A percentile compares a stretch with the other conserved stretches of the same genome.
phyloP scores from a whole-genome alignment of 2,329 filamentous ascomycete species.

The Bisporella sp. region DNA sequence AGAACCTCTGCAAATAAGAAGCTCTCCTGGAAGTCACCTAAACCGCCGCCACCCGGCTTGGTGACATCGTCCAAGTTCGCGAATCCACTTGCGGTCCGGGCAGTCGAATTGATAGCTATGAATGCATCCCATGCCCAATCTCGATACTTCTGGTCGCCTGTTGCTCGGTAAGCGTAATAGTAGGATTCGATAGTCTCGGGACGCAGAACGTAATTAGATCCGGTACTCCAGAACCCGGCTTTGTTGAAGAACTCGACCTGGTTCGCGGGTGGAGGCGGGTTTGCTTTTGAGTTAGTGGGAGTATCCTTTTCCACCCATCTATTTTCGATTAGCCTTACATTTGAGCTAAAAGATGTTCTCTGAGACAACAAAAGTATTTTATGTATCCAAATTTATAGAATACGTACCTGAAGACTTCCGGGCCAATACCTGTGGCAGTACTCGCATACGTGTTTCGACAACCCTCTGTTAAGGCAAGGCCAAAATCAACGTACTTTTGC shows the following conservation, averaged over 20 bases:
- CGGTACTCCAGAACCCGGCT: constrained; percentile 66
- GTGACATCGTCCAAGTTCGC: constrained; percentile 62
- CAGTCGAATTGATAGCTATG: constrained; percentile 55
- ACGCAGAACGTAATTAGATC: constrained; percentile 58
- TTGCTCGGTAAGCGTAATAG: constrained; percentile 82
- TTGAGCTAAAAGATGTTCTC: not conserved
- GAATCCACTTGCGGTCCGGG: constrained; percentile 59
- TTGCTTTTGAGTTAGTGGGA: constrained; percentile 31
- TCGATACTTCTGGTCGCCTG: constrained; percentile 67
- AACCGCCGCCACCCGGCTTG: constrained; percentile 49
- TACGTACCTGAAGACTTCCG: constrained; percentile 50
- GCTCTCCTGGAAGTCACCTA: constrained; percentile 70
- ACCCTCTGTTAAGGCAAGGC: constrained; percentile 61
- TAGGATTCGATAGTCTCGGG: constrained; percentile 79
- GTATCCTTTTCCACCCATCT: constrained; percentile 45
- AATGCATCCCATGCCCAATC: constrained; percentile 83
- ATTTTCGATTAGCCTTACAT: no score
- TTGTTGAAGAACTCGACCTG: constrained; percentile 54
- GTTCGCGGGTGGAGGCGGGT: constrained; percentile 32
- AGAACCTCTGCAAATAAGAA: constrained; percentile 85
- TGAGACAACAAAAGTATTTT: not conserved
- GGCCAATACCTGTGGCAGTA: constrained; percentile 69
- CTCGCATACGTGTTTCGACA: constrained; percentile 68
- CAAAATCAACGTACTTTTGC: constrained; percentile 65
- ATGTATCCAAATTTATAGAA: constrained; percentile 11